Evolutionary conservation across 345 rosid genomes (phyloP), one percentile per base, ranked within the genome.

Genomic region (Turnera subulata): DNA sequence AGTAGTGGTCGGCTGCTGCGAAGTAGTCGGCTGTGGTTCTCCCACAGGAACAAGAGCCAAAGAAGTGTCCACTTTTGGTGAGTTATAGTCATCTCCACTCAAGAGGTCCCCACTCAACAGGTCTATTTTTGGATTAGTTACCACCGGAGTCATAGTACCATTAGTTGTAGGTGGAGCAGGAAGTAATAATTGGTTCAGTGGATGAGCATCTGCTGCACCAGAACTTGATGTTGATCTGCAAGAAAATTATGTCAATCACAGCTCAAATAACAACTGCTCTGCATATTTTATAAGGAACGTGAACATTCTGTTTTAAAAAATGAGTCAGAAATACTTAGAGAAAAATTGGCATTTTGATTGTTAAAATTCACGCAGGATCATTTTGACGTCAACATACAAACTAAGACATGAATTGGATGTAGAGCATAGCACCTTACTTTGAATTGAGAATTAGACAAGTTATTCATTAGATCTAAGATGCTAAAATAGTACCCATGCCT

Each of bases 61-160:
- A 56, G 88, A 80, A 69, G 29, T 65, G 0, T 78, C 83, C 24
- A 80, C 81, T 75, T 83, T 76, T 6, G 88, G 90, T 45, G 88
- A 81, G 71, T 64, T 62, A 66, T 63, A 84, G 63, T 82, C 83
- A 74, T 94, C 99, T 29, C 99, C 99, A 62, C 99, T 94, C 74
- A 94, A 84, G 54, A 94, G 85, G 70, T 94, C 99, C 26, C 99
- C 99, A 64, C 99, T 94, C 74, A 94, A 86, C 54, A 94, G 85
- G 71, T 94, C 99, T 59, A 90, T 73, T 72, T 84, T 94, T 48
- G 89, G 77, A 76, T 76, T 75, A 54, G 68, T 79, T 29, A 77
- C 62, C 20, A 78, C 65, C 50, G 59, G 53, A 71, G 82, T 61
- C 57, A 72, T 63, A 51, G 87, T 48, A 64, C 95, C 89, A 68